A percentile compares a stretch with the other conserved stretches of the same genome.
These are phyloP conservation scores for Fusarium ramigenum DNA, from an alignment of 2,329 filamentous ascomycete genomes.

Conservation along the genomic window DNA sequence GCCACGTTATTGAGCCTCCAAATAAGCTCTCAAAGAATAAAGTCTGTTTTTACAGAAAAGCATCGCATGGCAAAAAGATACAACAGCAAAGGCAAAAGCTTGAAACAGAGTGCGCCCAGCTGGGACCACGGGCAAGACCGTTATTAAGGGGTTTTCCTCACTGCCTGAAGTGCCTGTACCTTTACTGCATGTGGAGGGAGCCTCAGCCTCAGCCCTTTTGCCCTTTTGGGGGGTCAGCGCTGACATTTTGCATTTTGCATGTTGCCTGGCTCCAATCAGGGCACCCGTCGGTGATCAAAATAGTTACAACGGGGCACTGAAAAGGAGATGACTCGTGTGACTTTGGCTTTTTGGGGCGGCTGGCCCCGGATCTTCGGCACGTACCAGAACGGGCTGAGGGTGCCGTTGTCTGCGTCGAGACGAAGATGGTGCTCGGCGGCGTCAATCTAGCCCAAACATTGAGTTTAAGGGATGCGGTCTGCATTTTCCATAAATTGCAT, in stretches of 20 bases:
- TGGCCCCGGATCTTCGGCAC: not conserved
- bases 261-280: not conserved
- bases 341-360: not conserved
- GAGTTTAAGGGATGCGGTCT: not conserved
- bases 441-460: not conserved
- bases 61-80: not conserved
- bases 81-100: not conserved
- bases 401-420: not conserved
- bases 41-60: not conserved
- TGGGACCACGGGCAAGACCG: not conserved
- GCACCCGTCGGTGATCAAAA: not conserved
- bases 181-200: not conserved
- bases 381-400: not conserved
- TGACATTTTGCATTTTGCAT: not conserved
- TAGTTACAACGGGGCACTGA: not conserved
- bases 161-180: not conserved
- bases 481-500: not conserved
- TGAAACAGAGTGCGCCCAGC: not conserved
- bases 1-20: not conserved
- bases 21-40: not conserved
- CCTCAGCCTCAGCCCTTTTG: not conserved
- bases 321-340: not conserved
- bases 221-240: not conserved
- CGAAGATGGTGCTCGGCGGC: no score
- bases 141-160: not conserved